A percentile compares a stretch with the other conserved stretches of the same genome.
Conservation (phyloP, 2,329 filamentous ascomycete species). For the Shiraia bambusicola region DNA sequence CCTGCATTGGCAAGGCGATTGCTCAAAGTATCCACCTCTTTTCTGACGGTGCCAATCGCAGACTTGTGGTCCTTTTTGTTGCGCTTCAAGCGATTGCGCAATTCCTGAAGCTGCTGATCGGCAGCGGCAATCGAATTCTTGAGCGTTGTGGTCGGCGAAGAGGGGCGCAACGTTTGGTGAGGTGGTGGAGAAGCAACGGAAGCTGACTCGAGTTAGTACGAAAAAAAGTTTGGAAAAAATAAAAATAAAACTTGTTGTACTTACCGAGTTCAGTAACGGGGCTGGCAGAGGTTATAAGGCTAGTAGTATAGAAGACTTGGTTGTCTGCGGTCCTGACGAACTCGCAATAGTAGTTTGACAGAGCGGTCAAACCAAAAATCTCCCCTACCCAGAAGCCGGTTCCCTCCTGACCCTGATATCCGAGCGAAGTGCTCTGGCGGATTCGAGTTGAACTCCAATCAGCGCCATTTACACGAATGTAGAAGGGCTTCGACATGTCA, state of each 20-base stretch:
- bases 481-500: constrained; percentile 73
- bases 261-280: constrained; percentile 61
- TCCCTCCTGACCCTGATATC: constrained; percentile 48
- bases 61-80: constrained; percentile 74
- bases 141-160: constrained; percentile 75
- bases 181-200: constrained; percentile 49
- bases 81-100: constrained; percentile 68
- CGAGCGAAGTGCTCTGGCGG: constrained; percentile 51
- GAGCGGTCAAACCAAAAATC: constrained; percentile 66
- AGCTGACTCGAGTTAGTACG: constrained; percentile 24
- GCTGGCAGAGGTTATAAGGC: constrained; percentile 66
- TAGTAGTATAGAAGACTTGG: constrained; percentile 69
- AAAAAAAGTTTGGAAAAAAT: no score
- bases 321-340: constrained; percentile 70
- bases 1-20: constrained; percentile 66
- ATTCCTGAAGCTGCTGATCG: constrained; percentile 69
- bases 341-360: constrained; percentile 77
- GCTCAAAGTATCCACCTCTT: constrained; percentile 71
- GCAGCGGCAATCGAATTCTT: constrained; percentile 73
- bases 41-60: constrained; percentile 65
- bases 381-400: constrained; percentile 67
- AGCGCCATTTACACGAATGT: constrained; percentile 75
- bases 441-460: constrained; percentile 79
- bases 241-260: constrained; percentile 18
- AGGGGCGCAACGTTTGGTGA: constrained; percentile 67